Base-by-base conservation (phyloP, 2,329 filamentous ascomycete genomes). In the Ophiostoma novo-ulmi region DNA sequence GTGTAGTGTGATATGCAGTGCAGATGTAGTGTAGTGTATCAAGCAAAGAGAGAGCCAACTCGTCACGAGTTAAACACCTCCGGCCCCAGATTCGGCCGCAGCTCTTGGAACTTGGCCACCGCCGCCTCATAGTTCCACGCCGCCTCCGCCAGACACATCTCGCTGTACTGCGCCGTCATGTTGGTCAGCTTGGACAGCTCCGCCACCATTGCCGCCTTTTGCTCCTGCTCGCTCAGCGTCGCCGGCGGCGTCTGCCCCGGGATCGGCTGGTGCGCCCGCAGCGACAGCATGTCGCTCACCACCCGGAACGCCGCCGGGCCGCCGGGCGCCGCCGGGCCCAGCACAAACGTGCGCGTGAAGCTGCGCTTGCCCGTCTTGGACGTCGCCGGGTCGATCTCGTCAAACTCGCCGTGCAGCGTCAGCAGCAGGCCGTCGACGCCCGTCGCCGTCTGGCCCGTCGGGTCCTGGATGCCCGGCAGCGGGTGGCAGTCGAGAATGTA, bases 401-500 rank as follows among this genome's bases (percentile, higher is more conserved):
- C 89, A 72, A 93, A 96, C 76, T 94, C 91, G 73, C 93, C 91
- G 75, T 95, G 91, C n/a, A 94, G 85, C 8, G 86, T 89, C 74
- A 96, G 86, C 68, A 92, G 85, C 74, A 96, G 86, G 8, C 93
- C 92, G 73, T 91, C 91, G 26, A 94, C 91, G 5, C 91, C 92
- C 26, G 82, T 81, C 0, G 81, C 78, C 72, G 84, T 89, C 73
- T 89, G 84, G 1, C 88, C 88, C 14, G 84, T 85, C 2, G 88
- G 89, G 75, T 96, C 92, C 2, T 86, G 85, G 35, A 96, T 84
- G 44, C 89, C 88, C 1, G 89, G 86, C 44, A 94, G 82, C 20
- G 90, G 85, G 75, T 93, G 89, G 74, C 92, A 94, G 79, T 97
- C 93, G 77, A 97, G 88, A 69, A 93, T 87, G 84, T 93, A 97